These are phyloP conservation scores for Microdochium bolleyi DNA, from an alignment of 2,329 filamentous ascomycete genomes.

Conservation along the genomic window DNA sequence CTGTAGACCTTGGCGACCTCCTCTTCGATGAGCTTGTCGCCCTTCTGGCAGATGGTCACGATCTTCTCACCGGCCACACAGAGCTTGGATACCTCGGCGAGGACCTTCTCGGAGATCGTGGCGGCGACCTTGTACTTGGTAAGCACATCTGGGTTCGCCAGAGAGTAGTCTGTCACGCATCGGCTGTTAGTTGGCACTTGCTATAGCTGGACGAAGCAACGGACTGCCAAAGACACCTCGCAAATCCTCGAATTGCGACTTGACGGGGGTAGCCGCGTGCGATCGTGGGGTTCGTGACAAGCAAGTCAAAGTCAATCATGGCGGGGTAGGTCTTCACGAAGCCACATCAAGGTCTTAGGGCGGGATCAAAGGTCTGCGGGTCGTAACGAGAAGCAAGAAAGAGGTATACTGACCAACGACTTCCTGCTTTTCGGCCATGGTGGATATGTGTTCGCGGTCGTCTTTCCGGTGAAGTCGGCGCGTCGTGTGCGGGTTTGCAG, in stretches of 20 bases:
- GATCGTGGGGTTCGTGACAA: background rate
- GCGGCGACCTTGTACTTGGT: constrained; percentile 99
- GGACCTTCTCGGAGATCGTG: constrained; percentile 89
- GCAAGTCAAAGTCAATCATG: background rate
- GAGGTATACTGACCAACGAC: background rate
- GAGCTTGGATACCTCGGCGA: constrained; percentile 70
- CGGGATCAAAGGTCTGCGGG: background rate
- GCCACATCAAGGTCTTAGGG: background rate
- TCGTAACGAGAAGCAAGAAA: background rate
- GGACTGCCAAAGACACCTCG: background rate
- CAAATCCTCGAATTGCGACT: background rate
- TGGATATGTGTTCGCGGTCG: background rate
- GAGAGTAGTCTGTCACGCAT: constrained; percentile 61
- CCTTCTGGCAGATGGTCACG: constrained; percentile 87
- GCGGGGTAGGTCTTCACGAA: background rate
- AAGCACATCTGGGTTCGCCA: constrained; percentile 87
- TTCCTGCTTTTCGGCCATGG: background rate
- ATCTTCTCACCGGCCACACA: constrained; percentile 85
- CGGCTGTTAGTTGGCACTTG: background rate
- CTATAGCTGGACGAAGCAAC: background rate
- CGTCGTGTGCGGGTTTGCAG: background rate
- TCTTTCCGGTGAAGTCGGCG: background rate
- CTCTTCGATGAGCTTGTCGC: constrained; percentile 89
- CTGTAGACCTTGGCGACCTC: constrained; percentile 95
- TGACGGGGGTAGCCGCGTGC: too few species aligned